Evolutionary conservation across 1,284 basidiomycete genomes (phyloP).

Genomic region (Irpex sp.): DNA sequence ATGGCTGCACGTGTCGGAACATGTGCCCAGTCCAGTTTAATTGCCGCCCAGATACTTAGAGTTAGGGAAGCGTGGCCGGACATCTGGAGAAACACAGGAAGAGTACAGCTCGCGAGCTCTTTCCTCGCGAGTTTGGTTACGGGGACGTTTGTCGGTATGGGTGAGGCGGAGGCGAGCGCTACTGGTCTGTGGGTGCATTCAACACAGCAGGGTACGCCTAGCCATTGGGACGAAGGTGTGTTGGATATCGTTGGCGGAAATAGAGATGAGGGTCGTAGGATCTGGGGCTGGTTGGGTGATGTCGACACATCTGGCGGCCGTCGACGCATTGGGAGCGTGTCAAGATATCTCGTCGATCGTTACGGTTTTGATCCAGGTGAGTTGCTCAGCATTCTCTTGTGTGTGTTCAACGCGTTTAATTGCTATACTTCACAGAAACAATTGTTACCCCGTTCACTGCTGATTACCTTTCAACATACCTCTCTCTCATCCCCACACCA

Average conservation of each 20-base stretch:
- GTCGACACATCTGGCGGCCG: conserved; percentile 60
- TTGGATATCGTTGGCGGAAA: conserved; percentile 74
- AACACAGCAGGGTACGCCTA: conserved; percentile 32
- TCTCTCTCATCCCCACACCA: conserved; percentile 67
- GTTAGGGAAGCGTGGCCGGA: conserved; percentile 73
- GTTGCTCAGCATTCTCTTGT: background rate
- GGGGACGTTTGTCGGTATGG: conserved; percentile 67
- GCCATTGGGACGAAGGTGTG: conserved; percentile 74
- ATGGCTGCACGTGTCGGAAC: conserved; percentile 74
- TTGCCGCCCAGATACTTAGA: conserved; percentile 66
- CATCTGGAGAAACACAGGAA: conserved; percentile 67
- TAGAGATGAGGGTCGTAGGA: conserved; percentile 62
- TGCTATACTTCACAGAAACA: conserved; percentile 44
- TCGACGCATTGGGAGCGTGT: conserved; percentile 60
- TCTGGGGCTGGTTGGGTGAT: conserved; percentile 72
- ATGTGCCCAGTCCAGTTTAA: conserved; percentile 60
- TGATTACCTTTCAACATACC: conserved; percentile 69
- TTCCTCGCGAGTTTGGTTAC: conserved; percentile 69
- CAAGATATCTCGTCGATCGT: conserved; percentile 71
- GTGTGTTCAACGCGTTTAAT: background rate
- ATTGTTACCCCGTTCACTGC: conserved; percentile 73
- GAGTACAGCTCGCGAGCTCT: conserved; percentile 66
- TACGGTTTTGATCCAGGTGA: conserved; percentile 76
- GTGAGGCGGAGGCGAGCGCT: conserved; percentile 72
- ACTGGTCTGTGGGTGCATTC: conserved; percentile 72